Percentiles rank a stretch among this genome's conserved stretches.
These are phyloP conservation scores for Hordeum marinum DNA, from an alignment of 176 grass and related monocot species.

Conservation along the genomic window DNA sequence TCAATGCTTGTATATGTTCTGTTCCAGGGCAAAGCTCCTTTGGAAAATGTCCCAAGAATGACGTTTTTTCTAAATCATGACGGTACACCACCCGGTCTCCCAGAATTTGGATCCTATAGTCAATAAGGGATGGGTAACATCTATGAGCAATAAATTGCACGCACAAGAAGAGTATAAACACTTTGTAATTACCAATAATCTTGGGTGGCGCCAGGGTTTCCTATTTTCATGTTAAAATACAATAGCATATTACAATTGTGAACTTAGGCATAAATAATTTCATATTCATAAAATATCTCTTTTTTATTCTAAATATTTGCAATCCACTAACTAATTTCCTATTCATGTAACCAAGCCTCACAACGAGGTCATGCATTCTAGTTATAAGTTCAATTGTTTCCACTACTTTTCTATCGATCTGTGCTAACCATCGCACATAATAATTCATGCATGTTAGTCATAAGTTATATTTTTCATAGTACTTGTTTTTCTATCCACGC, in stretches of 20 bases:
- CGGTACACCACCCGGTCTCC: conserved; percentile 39
- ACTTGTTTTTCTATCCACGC: no score
- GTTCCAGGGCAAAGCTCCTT: not conserved
- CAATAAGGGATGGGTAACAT: not conserved
- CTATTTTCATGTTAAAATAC: not conserved
- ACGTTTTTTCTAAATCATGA: conserved; percentile 11
- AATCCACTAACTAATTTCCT: not conserved
- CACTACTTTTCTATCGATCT: no score
- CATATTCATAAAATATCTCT: not conserved
- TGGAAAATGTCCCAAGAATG: conserved; percentile 23
- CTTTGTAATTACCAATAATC: not conserved
- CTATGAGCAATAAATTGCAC: not conserved
- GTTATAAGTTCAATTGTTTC: no score
- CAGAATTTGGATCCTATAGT: conserved; percentile 28
- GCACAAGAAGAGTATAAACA: not conserved
- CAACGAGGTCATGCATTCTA: not conserved
- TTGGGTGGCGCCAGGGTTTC: not conserved
- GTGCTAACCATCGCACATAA: not conserved
- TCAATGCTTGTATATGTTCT: not conserved
- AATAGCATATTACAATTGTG: not conserved
- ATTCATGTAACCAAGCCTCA: not conserved
- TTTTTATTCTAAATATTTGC: not conserved
- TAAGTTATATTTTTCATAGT: no score
- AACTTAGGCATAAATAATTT: not conserved
- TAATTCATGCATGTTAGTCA: not conserved